Percentiles rank a stretch among this genome's conserved stretches.
Conservation (phyloP, 2,329 filamentous ascomycete genomes). For the Aspergillus luchuensis region DNA sequence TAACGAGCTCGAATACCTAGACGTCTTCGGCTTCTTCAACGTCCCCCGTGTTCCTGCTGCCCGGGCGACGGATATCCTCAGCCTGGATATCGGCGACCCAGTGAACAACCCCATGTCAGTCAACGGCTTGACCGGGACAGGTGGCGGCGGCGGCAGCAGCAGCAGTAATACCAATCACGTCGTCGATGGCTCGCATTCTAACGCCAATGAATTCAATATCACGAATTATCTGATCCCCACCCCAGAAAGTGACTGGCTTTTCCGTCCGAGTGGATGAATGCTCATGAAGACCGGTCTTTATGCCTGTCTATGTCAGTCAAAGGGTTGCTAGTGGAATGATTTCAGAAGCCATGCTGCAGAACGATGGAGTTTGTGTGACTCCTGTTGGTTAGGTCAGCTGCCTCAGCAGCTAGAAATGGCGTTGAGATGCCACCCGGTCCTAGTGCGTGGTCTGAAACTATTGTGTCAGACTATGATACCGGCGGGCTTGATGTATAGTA, state of each 20-base stretch:
- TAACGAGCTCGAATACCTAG: constrained; percentile 85
- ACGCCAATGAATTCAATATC: constrained; percentile 47
- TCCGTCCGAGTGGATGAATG: constrained; percentile 28
- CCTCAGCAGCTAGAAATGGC: too few relatives aligned
- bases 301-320: too few relatives aligned
- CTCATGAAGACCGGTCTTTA: too few relatives aligned
- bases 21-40: constrained; percentile 95
- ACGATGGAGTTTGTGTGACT: too few relatives aligned
- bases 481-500: not conserved
- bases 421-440: too few relatives aligned
- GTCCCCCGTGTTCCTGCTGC: constrained; percentile 68
- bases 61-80: constrained; percentile 31
- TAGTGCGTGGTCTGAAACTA: too few relatives aligned
- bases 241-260: constrained; percentile 51
- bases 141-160: not conserved
- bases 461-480: too few relatives aligned
- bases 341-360: too few relatives aligned
- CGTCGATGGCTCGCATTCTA: constrained; percentile 25
- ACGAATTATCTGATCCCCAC: constrained; percentile 51
- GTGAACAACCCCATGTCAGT: constrained; percentile 41
- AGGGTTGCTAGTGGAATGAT: too few relatives aligned
- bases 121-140: constrained; percentile 34
- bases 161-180: constrained; percentile 10
- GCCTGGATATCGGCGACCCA: constrained; percentile 29
- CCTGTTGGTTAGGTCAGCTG: too few relatives aligned